Evolutionary conservation across 2,329 filamentous ascomycete species (phyloP).

Genomic region (Penicillium sp.): DNA sequence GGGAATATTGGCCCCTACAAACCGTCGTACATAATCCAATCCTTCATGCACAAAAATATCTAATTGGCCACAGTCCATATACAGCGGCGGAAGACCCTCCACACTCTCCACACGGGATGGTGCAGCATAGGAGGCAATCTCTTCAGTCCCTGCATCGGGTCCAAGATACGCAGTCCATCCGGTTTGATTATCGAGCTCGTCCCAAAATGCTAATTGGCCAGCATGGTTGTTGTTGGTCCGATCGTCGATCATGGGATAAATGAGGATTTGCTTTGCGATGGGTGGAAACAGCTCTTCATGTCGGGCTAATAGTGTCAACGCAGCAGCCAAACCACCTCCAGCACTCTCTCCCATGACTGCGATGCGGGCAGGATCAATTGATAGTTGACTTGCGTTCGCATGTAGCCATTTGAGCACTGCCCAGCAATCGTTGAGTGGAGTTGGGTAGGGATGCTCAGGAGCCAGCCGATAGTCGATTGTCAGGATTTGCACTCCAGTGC

Average conservation of each 20-base stretch:
- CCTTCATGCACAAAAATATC: constrained; percentile 46
- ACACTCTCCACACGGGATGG: constrained; percentile 36
- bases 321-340: constrained; percentile 58
- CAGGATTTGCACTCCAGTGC: constrained; percentile 34
- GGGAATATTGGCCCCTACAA: constrained; percentile 41
- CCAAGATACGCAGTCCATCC: constrained; percentile 25
- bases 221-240: constrained; percentile 18
- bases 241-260: constrained; percentile 48
- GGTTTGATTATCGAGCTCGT: constrained; percentile 17
- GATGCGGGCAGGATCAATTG: constrained; percentile 50
- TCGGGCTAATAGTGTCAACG: constrained; percentile 51
- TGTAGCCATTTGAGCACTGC: constrained; percentile 36
- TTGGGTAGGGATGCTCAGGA: constrained; percentile 43
- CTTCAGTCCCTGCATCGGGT: constrained; percentile 23
- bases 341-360: constrained; percentile 58
- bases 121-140: constrained; percentile 34
- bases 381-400: constrained; percentile 32
- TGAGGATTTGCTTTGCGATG: constrained; percentile 41
- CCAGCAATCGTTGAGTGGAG: constrained; percentile 43
- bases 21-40: constrained; percentile 40
- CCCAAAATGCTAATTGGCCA: constrained; percentile 17
- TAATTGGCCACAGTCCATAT: constrained; percentile 44
- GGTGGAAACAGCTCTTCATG: constrained; percentile 34
- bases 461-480: constrained; percentile 46
- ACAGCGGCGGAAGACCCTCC: constrained; percentile 41